A percentile compares a stretch with the other conserved stretches of the same genome.
Evolutionary conservation across 148 eudicot genomes (phyloP).

Genomic region (Limonium bicolor): DNA sequence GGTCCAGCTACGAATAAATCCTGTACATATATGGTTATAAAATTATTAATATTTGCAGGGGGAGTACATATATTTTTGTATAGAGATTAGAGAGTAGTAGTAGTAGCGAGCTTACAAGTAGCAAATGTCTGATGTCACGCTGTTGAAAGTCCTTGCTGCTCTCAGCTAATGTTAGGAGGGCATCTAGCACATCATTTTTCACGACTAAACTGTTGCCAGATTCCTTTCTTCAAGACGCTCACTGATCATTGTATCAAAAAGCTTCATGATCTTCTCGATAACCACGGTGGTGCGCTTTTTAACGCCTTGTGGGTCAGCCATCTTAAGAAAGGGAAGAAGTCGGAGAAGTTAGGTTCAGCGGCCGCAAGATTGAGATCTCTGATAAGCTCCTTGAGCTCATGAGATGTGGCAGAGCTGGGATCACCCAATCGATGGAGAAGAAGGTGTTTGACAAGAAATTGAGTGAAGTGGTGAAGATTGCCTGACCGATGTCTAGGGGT

Average conservation of each 20-base stretch:
- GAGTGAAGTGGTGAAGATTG: no score
- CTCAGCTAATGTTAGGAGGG: neutral
- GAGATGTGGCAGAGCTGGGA: neutral
- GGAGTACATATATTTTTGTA: neutral
- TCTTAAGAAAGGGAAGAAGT: conserved; percentile 1
- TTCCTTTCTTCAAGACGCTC: neutral
- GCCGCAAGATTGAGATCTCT: neutral
- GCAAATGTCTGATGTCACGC: neutral
- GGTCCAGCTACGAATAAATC: conserved; percentile 10
- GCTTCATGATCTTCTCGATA: neutral
- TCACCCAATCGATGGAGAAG: conserved; percentile 6
- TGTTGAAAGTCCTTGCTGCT: neutral
- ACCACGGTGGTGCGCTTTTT: neutral
- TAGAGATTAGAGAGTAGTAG: neutral
- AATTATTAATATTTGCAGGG: neutral
- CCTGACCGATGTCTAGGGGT: no score
- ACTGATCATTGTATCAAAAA: neutral
- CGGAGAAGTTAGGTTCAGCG: conserved; percentile 4
- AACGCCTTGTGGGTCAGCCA: conserved; percentile 7
- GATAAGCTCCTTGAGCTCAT: conserved; percentile 3
- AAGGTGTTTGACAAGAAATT: no score
- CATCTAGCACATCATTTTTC: conserved; percentile 6
- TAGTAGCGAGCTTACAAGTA: neutral
- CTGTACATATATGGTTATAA: neutral
- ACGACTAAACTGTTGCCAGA: neutral